phyloP scores from a whole-genome alignment of 352 stramenopile genomes.

The Pythium phragmiticola region DNA sequence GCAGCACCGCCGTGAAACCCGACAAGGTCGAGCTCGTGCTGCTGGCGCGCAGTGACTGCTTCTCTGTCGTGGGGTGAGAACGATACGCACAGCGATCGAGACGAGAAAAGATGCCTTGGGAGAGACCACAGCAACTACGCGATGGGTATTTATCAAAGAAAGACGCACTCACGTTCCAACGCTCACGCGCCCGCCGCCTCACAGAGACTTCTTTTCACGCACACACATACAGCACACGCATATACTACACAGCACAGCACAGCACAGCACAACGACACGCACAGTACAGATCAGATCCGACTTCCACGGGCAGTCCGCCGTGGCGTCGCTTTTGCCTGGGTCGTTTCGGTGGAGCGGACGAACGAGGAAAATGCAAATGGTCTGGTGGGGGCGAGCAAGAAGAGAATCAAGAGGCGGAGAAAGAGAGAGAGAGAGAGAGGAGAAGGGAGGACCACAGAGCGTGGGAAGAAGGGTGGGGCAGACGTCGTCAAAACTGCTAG shows the following conservation, averaged over 20 bases:
- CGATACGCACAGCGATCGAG: not conserved
- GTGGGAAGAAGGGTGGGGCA: not conserved
- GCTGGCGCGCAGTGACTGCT: conserved; percentile 68
- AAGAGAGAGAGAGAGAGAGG: not conserved
- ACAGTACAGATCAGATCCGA: too few relatives aligned
- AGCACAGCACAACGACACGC: not conserved
- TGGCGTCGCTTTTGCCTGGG: too few relatives aligned
- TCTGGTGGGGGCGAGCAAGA: not conserved
- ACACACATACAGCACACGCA: not conserved
- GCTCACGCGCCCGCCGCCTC: not conserved
- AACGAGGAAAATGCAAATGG: not conserved
- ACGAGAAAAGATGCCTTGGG: conserved; percentile 9
- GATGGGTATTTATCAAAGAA: conserved; percentile 17
- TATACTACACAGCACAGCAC: not conserved
- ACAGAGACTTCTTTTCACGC: conserved; percentile 9
- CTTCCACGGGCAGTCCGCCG: too few relatives aligned
- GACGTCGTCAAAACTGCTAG: not conserved
- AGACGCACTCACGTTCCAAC: conserved; percentile 5
- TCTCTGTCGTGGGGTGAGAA: conserved; percentile 54
- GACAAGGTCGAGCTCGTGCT: conserved; percentile 39
- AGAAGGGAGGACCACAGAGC: not conserved
- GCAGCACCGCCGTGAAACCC: not conserved
- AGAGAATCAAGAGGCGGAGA: not conserved
- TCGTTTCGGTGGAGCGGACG: not conserved
- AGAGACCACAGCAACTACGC: not conserved